Percentiles rank a stretch among this genome's conserved stretches.
phyloP scores from a whole-genome alignment of 805 yeast species.

The Candida peoriensis region DNA sequence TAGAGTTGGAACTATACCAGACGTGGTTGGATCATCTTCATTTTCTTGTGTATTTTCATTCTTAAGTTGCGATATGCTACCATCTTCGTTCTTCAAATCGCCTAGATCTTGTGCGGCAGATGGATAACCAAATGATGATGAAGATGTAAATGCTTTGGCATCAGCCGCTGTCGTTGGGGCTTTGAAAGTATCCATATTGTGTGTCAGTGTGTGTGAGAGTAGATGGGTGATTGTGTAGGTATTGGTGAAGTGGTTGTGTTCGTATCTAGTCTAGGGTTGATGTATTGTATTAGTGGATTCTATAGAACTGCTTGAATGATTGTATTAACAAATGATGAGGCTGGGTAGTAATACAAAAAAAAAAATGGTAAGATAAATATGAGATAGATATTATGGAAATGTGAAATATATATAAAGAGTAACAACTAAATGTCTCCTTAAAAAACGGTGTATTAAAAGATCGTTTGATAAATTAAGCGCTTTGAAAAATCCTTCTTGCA shows the following conservation, averaged over 20 bases:
- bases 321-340: too few relatives aligned
- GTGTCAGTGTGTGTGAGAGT: background rate
- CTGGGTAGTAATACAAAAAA: too few relatives aligned
- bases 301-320: too few relatives aligned
- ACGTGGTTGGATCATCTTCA: slow-evolving; percentile 66
- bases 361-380: too few relatives aligned
- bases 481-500: too few relatives aligned
- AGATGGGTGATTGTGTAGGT: slow-evolving; percentile 1
- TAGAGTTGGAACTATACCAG: slow-evolving; percentile 92
- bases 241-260: too few relatives aligned
- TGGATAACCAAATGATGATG: slow-evolving; percentile 25
- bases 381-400: too few relatives aligned
- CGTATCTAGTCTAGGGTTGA: too few relatives aligned
- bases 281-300: too few relatives aligned
- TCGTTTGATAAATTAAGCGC: too few relatives aligned
- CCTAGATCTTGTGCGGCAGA: slow-evolving; percentile 23
- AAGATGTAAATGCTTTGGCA: slow-evolving; percentile 24
- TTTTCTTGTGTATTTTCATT: slow-evolving; percentile 11
- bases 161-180: slow-evolving; percentile 26
- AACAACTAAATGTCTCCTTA: slow-evolving; percentile 14
- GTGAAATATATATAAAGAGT: slow-evolving; percentile 10
- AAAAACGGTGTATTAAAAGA: too few relatives aligned
- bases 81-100: slow-evolving; percentile 16
- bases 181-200: slow-evolving; percentile 23
- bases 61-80: background rate